phyloP scores from a whole-genome alignment of 352 stramenopile species.

The Pythium oligandrum region DNA sequence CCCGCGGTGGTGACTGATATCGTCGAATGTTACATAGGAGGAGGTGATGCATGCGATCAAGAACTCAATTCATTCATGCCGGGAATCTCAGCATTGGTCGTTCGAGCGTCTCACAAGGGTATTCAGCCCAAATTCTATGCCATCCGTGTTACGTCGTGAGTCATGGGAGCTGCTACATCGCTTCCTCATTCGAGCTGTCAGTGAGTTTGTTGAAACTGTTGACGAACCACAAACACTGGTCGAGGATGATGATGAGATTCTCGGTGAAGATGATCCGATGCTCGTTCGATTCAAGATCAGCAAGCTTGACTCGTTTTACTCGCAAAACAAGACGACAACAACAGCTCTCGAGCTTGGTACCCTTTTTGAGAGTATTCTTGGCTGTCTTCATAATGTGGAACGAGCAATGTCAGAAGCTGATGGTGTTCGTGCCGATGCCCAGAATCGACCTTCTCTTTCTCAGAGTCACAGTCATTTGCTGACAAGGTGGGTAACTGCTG shows the following conservation, averaged over 20 bases:
- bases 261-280: too few species aligned
- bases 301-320: slow-evolving; percentile 5
- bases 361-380: slow-evolving; percentile 13
- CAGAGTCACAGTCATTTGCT: background rate
- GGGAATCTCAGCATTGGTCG: slow-evolving; percentile 30
- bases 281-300: slow-evolving; percentile 6
- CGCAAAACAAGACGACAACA: slow-evolving; percentile 3
- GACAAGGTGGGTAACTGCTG: slow-evolving; percentile 5
- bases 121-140: too few species aligned
- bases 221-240: background rate
- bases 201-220: background rate
- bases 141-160: too few species aligned
- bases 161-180: too few species aligned
- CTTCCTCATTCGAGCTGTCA: too few species aligned
- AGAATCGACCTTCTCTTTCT: too few species aligned
- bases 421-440: too few species aligned
- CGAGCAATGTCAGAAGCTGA: background rate
- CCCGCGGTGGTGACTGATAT: slow-evolving; percentile 1
- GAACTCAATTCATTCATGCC: slow-evolving; percentile 36
- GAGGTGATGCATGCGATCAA: slow-evolving; percentile 53
- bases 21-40: slow-evolving; percentile 16
- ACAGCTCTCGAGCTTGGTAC: slow-evolving; percentile 8
- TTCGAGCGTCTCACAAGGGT: slow-evolving; percentile 36
- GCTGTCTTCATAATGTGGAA: slow-evolving; percentile 8
- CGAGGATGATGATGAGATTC: background rate